A percentile compares a stretch with the other conserved stretches of the same genome.
Conservation (phyloP, 371 early-diverging fungal genomes). For the Basidiobolus meristosporus region DNA sequence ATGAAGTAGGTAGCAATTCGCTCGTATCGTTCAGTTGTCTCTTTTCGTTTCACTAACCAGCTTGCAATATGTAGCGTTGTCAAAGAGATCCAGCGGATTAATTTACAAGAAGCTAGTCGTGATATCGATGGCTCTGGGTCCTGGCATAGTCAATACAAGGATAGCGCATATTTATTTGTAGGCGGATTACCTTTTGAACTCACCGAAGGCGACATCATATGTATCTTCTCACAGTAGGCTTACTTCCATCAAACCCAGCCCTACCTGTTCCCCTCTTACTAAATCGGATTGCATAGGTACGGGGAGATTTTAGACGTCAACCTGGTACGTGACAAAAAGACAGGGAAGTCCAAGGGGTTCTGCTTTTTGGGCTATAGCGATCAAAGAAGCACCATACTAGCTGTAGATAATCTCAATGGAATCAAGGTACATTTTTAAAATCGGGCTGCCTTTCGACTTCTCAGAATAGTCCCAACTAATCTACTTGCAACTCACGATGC, state of each 20-base stretch:
- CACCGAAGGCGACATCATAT: constrained; percentile 82
- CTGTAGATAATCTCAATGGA: constrained; percentile 90
- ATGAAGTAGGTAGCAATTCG: too few species aligned
- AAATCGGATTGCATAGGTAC: constrained; percentile 19
- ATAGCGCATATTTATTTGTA: constrained; percentile 78
- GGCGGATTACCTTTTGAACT: constrained; percentile 71
- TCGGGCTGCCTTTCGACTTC: neutral
- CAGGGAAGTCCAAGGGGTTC: constrained; percentile 76
- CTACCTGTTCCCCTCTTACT: constrained; percentile 1
- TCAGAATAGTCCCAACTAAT: constrained; percentile 8
- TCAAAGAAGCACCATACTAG: constrained; percentile 75
- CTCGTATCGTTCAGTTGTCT: too few species aligned
- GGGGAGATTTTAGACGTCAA: constrained; percentile 83
- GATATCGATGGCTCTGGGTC: constrained; percentile 24
- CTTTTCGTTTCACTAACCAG: too few species aligned
- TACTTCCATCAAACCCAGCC: neutral
- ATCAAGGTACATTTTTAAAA: constrained; percentile 21
- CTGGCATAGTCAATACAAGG: constrained; percentile 83
- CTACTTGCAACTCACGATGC: constrained; percentile 15
- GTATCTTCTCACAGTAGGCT: constrained; percentile 77
- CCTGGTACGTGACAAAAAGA: constrained; percentile 63
- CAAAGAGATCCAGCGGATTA: constrained; percentile 56
- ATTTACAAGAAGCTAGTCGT: constrained; percentile 27
- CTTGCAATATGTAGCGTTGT: too few species aligned
- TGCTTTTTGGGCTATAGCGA: constrained; percentile 88